phyloP scores from a whole-genome alignment of 139 green algal genomes.

The Spirogloea muscicola region DNA sequence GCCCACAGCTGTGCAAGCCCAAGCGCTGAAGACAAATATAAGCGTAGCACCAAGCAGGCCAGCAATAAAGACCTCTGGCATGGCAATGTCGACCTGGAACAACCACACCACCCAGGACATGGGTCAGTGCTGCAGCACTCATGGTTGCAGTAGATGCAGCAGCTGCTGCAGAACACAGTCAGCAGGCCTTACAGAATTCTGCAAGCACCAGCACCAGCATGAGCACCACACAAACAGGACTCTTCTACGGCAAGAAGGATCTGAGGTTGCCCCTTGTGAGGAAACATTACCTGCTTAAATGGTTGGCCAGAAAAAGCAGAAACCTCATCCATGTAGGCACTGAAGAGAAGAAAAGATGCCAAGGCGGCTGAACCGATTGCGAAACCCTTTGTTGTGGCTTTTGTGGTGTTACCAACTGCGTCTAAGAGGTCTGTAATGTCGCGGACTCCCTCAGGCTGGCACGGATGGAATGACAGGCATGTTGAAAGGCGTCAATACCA shows the following conservation, averaged over 20 bases:
- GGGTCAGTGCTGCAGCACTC: background rate
- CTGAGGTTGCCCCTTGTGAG: background rate
- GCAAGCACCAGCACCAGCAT: too few relatives aligned
- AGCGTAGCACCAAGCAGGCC: slow-evolving; percentile 58
- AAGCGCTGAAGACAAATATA: slow-evolving; percentile 60
- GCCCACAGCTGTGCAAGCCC: slow-evolving; percentile 52
- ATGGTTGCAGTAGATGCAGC: too few relatives aligned
- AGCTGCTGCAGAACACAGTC: too few relatives aligned
- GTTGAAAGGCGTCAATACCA: too few relatives aligned
- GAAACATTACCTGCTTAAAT: slow-evolving; percentile 32
- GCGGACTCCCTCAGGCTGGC: slow-evolving; percentile 46
- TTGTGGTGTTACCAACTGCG: slow-evolving; percentile 65
- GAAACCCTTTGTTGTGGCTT: slow-evolving; percentile 69
- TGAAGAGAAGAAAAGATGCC: slow-evolving; percentile 58
- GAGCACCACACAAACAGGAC: slow-evolving; percentile 6
- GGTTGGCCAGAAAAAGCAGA: slow-evolving; percentile 47
- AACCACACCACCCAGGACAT: background rate
- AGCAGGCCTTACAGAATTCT: too few relatives aligned
- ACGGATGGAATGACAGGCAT: too few relatives aligned
- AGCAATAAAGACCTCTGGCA: slow-evolving; percentile 61
- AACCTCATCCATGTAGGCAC: slow-evolving; percentile 63
- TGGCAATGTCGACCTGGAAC: slow-evolving; percentile 56
- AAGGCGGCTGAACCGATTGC: slow-evolving; percentile 66
- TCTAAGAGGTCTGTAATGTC: slow-evolving; percentile 62
- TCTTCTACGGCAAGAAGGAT: background rate